These are phyloP conservation scores for Macrolepiota fuliginosa DNA, from an alignment of 768 basidiomycete species.

Conservation along the genomic window DNA sequence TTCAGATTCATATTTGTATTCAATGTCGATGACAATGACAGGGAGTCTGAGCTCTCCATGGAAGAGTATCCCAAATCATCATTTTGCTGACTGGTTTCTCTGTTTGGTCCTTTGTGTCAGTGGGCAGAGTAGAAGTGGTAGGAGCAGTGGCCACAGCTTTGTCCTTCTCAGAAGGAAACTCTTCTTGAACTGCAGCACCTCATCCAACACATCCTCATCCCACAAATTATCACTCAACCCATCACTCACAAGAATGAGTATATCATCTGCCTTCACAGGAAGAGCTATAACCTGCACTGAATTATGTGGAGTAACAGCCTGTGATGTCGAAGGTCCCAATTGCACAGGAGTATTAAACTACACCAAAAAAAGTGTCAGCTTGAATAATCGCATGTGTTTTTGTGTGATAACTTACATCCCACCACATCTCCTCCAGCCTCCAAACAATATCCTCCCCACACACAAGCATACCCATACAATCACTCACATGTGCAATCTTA, in stretches of 20 bases:
- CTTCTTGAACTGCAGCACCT: slow-evolving; percentile 69
- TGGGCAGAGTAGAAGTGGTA: no score
- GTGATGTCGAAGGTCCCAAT: slow-evolving; percentile 32
- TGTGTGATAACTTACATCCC: slow-evolving; percentile 51
- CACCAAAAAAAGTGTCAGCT: no score
- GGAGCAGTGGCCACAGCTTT: no score
- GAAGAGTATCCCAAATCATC: slow-evolving; percentile 10
- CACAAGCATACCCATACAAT: no score
- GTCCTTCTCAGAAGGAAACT: no score
- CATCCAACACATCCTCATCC: no score
- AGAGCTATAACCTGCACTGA: slow-evolving; percentile 68
- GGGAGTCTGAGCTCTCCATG: neutral
- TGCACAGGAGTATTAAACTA: slow-evolving; percentile 47
- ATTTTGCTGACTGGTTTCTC: no score
- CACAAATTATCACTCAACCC: slow-evolving; percentile 86
- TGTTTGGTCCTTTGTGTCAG: no score
- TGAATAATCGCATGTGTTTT: no score
- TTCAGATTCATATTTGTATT: slow-evolving; percentile 26
- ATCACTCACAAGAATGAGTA: slow-evolving; percentile 79
- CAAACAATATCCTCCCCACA: no score
- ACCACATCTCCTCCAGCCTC: slow-evolving; percentile 94
- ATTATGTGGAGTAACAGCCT: slow-evolving; percentile 29
- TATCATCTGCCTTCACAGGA: slow-evolving; percentile 68
- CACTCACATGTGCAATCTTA: slow-evolving; percentile 80
- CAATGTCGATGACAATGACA: neutral